Percentiles rank a stretch among this genome's conserved stretches.
phyloP scores from a whole-genome alignment of 768 basidiomycete species.

The Pleurotus cornucopiae region DNA sequence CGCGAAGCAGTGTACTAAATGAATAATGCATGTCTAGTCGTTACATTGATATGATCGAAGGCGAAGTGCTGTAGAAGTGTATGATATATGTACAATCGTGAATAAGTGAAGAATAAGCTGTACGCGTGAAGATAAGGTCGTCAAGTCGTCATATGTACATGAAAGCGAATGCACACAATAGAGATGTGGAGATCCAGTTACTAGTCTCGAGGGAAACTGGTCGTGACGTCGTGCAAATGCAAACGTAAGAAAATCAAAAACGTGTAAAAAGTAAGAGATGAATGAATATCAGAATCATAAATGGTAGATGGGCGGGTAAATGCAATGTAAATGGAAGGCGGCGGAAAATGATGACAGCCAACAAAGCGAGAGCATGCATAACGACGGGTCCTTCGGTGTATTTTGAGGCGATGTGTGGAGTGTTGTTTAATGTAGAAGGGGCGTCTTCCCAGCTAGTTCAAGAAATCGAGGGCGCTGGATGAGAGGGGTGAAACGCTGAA shows the following conservation, averaged over 20 bases:
- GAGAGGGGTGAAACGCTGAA: constrained; percentile 31
- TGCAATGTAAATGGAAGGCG: neutral
- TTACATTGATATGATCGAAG: constrained; percentile 44
- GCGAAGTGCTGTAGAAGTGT: constrained; percentile 9
- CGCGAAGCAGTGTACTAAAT: constrained; percentile 25
- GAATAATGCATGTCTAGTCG: constrained; percentile 66
- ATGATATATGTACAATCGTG: neutral
- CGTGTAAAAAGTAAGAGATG: neutral
- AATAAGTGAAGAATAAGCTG: constrained; percentile 6
- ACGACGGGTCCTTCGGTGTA: constrained; percentile 1
- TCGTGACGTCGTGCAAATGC: constrained; percentile 9
- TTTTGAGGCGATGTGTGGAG: neutral
- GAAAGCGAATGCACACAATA: neutral
- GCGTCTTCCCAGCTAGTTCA: constrained; percentile 33
- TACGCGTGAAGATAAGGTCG: constrained; percentile 5
- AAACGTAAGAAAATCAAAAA: neutral
- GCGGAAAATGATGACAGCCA: too few species aligned
- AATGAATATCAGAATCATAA: neutral
- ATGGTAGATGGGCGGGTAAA: neutral
- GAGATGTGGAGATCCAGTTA: constrained; percentile 4
- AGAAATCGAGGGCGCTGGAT: constrained; percentile 41
- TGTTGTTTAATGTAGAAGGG: neutral
- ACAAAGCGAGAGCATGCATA: neutral
- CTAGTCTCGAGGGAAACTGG: neutral
- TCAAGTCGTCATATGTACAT: constrained; percentile 9